Evolutionary conservation across 768 basidiomycete genomes (phyloP).

Genomic region (Rhodotorula toruloides): DNA sequence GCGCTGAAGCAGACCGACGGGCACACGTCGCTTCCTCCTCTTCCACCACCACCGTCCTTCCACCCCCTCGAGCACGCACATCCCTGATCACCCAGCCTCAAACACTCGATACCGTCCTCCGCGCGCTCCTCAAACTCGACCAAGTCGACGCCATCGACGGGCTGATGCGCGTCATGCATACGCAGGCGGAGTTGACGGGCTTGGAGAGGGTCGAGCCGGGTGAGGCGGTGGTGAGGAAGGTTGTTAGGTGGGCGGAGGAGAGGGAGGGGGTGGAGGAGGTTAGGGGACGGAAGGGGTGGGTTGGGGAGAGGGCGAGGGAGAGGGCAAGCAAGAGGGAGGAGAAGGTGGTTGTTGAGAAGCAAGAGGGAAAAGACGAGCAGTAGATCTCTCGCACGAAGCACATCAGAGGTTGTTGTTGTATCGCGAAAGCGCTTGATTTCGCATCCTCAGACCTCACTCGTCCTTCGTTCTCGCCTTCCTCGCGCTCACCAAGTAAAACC

Average conservation of each 20-base stretch:
- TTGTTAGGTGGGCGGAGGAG: constrained; percentile 19
- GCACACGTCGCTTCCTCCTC: too few species aligned
- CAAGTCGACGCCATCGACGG: neutral
- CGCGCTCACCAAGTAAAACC: constrained; percentile 19
- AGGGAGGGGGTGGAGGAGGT: neutral
- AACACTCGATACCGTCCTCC: neutral
- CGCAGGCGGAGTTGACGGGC: neutral
- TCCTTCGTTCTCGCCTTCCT: neutral
- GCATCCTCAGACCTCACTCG: neutral
- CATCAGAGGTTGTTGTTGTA: too few species aligned
- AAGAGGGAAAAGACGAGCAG: neutral
- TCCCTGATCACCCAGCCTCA: neutral
- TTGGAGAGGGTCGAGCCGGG: neutral
- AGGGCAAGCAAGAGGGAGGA: neutral
- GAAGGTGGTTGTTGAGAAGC: neutral
- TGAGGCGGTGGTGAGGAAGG: neutral
- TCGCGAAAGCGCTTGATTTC: neutral
- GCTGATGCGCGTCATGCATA: neutral
- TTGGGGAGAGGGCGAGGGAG: constrained; percentile 2
- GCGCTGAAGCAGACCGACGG: neutral
- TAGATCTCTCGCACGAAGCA: neutral
- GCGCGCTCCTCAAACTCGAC: neutral
- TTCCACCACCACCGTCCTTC: too few species aligned
- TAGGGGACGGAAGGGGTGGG: neutral
- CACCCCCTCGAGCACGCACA: too few species aligned